Conservation (phyloP, 2,329 filamentous ascomycete species). For the Microdochium trichocladiopsis region DNA sequence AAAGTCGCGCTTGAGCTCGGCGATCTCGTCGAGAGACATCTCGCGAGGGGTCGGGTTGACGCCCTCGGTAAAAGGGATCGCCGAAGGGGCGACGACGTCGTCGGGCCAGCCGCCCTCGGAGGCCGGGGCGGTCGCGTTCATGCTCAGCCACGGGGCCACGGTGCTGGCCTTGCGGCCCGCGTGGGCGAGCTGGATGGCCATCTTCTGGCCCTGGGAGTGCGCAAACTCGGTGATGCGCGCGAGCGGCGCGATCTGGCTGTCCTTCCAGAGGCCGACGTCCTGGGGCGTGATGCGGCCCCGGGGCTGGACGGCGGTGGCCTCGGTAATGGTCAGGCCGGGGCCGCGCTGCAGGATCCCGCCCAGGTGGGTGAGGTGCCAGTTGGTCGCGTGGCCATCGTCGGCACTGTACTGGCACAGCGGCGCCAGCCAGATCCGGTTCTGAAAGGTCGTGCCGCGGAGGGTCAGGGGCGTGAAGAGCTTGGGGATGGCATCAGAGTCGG, state of each 20-base stretch:
- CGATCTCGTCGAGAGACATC: conserved; percentile 39
- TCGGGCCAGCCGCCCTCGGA: conserved; percentile 29
- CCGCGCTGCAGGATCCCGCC: conserved; percentile 67
- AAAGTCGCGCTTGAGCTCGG: conserved; percentile 25
- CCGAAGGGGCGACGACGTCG: conserved; percentile 41
- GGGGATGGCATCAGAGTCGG: conserved; percentile 30
- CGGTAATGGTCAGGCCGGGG: conserved; percentile 57
- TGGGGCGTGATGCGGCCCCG: conserved; percentile 69
- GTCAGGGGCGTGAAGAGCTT: conserved; percentile 41
- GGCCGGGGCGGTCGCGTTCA: conserved; percentile 13
- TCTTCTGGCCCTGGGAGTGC: conserved; percentile 49
- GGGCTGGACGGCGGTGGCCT: conserved; percentile 61
- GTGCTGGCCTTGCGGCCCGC: conserved; percentile 42
- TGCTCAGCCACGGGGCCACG: conserved; percentile 24
- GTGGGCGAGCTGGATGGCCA: conserved; percentile 65
- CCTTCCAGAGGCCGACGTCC: conserved; percentile 62
- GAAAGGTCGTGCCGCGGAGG: conserved; percentile 35
- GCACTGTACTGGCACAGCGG: conserved; percentile 41
- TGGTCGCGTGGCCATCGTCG: conserved; percentile 51
- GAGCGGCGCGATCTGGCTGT: conserved; percentile 54
- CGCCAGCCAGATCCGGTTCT: conserved; percentile 37
- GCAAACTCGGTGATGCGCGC: conserved; percentile 30
- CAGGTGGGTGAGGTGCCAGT: conserved; percentile 68
- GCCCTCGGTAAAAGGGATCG: conserved; percentile 47
- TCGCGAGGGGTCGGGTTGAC: conserved; percentile 48